Evolutionary conservation across 768 basidiomycete genomes (phyloP).

Genomic region (Mycena olivaceomarginata): DNA sequence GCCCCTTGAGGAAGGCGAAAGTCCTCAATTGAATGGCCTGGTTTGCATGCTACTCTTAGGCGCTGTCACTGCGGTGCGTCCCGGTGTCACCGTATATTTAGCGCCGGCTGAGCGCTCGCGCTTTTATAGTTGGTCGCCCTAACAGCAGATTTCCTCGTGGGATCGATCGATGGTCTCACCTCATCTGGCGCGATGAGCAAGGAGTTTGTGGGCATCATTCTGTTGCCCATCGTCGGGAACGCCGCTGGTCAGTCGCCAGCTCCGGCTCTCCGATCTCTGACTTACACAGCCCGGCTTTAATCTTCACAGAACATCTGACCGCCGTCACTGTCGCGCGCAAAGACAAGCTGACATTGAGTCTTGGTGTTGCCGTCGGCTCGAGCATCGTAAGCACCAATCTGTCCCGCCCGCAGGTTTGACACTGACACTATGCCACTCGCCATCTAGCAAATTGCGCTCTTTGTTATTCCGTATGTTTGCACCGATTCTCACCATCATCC

Average conservation of each 20-base stretch:
- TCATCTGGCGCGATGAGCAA: slow-evolving; percentile 65
- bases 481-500: background rate
- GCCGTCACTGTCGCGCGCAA: slow-evolving; percentile 84
- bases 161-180: slow-evolving; percentile 78
- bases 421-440: background rate
- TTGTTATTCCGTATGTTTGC: slow-evolving; percentile 77
- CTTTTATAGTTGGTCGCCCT: slow-evolving; percentile 57
- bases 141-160: slow-evolving; percentile 71
- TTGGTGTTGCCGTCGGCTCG: slow-evolving; percentile 81
- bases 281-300: background rate
- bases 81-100: background rate
- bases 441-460: slow-evolving; percentile 74
- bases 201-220: slow-evolving; percentile 78
- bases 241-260: slow-evolving; percentile 56
- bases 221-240: slow-evolving; percentile 85
- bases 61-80: slow-evolving; percentile 37
- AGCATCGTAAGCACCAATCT: slow-evolving; percentile 64
- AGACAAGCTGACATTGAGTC: slow-evolving; percentile 79
- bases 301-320: slow-evolving; percentile 75
- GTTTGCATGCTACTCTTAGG: slow-evolving; percentile 57
- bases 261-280: background rate
- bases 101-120: background rate
- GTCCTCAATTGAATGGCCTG: slow-evolving; percentile 25
- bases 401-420: background rate
- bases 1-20: slow-evolving; percentile 1